Conservation (phyloP, 495 filamentous ascomycete species). For the Saxophila tyrrhenica region DNA sequence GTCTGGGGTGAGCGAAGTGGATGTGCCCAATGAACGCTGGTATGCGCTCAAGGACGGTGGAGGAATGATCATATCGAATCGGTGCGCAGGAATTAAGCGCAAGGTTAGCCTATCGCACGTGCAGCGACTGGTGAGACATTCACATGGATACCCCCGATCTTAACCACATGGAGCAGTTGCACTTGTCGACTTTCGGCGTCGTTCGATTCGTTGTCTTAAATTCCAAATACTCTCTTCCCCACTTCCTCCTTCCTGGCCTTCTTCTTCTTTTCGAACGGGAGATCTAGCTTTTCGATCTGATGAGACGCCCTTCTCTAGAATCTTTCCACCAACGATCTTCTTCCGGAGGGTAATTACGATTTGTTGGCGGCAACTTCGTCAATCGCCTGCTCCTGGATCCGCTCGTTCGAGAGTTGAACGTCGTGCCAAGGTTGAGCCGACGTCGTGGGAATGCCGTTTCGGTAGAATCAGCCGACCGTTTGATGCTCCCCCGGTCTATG, state of each 20-base stretch:
- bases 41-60: no score
- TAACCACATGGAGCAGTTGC: not conserved
- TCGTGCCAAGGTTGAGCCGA: not conserved
- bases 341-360: no score
- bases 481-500: not conserved
- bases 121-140: not conserved
- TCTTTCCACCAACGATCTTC: no score
- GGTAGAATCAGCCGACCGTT: not conserved
- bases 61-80: no score
- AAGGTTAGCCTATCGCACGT: not conserved
- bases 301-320: no score
- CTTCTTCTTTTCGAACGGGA: no score
- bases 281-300: no score
- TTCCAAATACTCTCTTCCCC: not conserved
- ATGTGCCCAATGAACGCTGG: no score
- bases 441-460: not conserved
- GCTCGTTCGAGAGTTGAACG: not conserved
- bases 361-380: no score
- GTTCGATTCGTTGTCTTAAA: not conserved
- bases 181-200: not conserved
- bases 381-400: no score
- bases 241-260: no score
- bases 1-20: not conserved
- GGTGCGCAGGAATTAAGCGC: no score
- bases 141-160: not conserved